phyloP scores from a whole-genome alignment of 192 early-diverging fungal genomes.

The Neocallimastix lanati region DNA sequence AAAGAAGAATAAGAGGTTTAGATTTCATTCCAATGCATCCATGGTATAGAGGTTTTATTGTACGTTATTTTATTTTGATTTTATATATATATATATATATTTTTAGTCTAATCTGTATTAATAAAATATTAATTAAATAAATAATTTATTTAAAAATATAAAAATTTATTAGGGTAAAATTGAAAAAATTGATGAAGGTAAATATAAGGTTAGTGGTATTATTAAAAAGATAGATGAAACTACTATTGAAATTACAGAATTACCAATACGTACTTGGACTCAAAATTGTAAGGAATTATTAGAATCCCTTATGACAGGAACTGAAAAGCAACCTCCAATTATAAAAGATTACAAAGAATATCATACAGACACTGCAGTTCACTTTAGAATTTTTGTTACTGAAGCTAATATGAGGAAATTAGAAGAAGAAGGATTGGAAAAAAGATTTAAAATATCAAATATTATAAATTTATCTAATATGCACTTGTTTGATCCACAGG shows the following conservation, averaged over 20 bases:
- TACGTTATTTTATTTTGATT: conserved; percentile 1
- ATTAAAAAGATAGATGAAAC: conserved; percentile 52
- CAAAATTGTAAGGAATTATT: conserved; percentile 70
- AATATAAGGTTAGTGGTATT: conserved; percentile 47
- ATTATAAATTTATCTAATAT: conserved; percentile 70
- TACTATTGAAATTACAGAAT: conserved; percentile 69
- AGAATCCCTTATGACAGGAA: conserved; percentile 48
- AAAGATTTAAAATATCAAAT: conserved; percentile 55
- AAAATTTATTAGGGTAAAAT: conserved; percentile 35
- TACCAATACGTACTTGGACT: conserved; percentile 79
- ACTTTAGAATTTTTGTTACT: conserved; percentile 45
- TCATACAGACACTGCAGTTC: conserved; percentile 41
- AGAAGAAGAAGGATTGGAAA: conserved; percentile 60
- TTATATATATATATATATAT: too few species aligned
- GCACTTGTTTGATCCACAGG: conserved; percentile 81
- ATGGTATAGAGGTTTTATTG: conserved; percentile 85
- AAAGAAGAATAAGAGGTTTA: conserved; percentile 56
- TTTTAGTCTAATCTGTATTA: too few species aligned
- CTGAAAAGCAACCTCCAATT: conserved; percentile 48
- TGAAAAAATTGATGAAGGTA: conserved; percentile 24
- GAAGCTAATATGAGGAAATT: conserved; percentile 50
- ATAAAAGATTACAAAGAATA: conserved; percentile 59
- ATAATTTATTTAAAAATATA: not conserved
- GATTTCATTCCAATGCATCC: conserved; percentile 56
- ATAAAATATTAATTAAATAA: too few species aligned